Evolutionary conservation across 768 basidiomycete genomes (phyloP).

Genomic region (Amanita subjunquillea): DNA sequence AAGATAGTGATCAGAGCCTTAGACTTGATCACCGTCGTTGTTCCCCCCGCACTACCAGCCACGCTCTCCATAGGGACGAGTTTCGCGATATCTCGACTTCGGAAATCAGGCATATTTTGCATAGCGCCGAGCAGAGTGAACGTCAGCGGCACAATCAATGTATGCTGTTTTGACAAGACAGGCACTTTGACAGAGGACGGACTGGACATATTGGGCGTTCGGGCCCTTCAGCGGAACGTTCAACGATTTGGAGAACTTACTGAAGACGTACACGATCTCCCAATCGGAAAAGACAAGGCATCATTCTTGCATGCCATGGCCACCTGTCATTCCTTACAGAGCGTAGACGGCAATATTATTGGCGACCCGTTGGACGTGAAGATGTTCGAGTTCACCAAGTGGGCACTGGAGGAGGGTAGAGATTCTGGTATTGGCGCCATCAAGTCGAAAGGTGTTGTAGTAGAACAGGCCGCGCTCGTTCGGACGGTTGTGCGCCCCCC

Average conservation of each 20-base stretch:
- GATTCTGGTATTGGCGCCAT: constrained; percentile 61
- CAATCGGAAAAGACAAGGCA: constrained; percentile 60
- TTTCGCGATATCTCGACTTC: constrained; percentile 83
- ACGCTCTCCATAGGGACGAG: constrained; percentile 96
- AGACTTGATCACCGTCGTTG: constrained; percentile 94
- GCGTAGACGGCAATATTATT: constrained; percentile 77
- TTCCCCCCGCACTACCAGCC: constrained; percentile 94
- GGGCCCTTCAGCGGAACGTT: constrained; percentile 66
- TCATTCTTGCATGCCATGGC: constrained; percentile 87
- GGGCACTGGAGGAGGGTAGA: constrained; percentile 91
- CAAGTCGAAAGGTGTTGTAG: constrained; percentile 48
- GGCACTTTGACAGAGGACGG: constrained; percentile 98
- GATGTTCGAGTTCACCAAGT: constrained; percentile 96
- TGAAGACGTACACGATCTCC: constrained; percentile 79
- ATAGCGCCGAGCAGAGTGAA: constrained; percentile 96
- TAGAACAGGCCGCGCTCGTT: constrained; percentile 80
- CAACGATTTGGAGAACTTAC: constrained; percentile 86
- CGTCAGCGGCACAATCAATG: constrained; percentile 90
- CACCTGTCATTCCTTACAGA: constrained; percentile 93
- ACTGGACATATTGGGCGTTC: constrained; percentile 90
- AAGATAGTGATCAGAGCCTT: constrained; percentile 88
- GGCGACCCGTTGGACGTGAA: constrained; percentile 95
- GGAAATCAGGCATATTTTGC: constrained; percentile 85
- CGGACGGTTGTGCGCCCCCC: constrained; percentile 95
- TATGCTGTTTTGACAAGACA: constrained; percentile 98